Percentiles rank a stretch among this genome's conserved stretches.
Conservation (phyloP, 495 filamentous ascomycete species). For the Penicillium angulare region DNA sequence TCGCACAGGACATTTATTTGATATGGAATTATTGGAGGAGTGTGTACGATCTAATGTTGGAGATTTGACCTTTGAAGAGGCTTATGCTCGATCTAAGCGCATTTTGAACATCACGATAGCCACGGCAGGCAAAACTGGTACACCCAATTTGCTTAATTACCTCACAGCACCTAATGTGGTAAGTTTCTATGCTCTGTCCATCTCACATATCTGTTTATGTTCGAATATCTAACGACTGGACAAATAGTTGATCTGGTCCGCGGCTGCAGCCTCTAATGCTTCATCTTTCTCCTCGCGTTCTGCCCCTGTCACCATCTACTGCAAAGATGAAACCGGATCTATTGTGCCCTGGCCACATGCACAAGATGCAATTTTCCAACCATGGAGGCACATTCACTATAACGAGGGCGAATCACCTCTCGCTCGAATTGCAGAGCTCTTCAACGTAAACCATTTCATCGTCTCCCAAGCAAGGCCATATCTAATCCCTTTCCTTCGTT, state of each 20-base stretch:
- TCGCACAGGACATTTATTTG: constrained; percentile 77
- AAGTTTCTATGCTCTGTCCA: constrained; percentile 32
- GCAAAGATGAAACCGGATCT: constrained; percentile 75
- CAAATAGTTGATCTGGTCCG: constrained; percentile 80
- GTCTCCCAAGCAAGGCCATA: constrained; percentile 95
- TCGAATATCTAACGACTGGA: too few relatives aligned
- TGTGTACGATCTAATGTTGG: constrained; percentile 84
- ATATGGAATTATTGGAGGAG: constrained; percentile 77
- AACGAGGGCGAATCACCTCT: constrained; percentile 78
- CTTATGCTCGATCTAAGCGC: constrained; percentile 79
- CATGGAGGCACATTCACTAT: constrained; percentile 67
- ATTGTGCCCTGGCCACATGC: constrained; percentile 78
- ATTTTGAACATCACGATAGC: constrained; percentile 92
- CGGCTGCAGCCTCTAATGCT: constrained; percentile 87
- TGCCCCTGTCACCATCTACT: constrained; percentile 68
- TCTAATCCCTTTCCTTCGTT: constrained; percentile 82
- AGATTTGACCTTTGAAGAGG: constrained; percentile 91
- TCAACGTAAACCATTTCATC: constrained; percentile 98
- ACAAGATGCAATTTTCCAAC: constrained; percentile 63
- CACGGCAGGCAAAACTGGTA: constrained; percentile 66
- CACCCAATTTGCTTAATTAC: constrained; percentile 87
- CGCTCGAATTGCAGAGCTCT: constrained; percentile 80
- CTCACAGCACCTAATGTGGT: constrained; percentile 93
- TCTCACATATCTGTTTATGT: background rate
- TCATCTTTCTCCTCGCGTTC: constrained; percentile 60